These are phyloP conservation scores for Fraxinus latifolia DNA, from an alignment of 305 asterid species.

Conservation along the genomic window DNA sequence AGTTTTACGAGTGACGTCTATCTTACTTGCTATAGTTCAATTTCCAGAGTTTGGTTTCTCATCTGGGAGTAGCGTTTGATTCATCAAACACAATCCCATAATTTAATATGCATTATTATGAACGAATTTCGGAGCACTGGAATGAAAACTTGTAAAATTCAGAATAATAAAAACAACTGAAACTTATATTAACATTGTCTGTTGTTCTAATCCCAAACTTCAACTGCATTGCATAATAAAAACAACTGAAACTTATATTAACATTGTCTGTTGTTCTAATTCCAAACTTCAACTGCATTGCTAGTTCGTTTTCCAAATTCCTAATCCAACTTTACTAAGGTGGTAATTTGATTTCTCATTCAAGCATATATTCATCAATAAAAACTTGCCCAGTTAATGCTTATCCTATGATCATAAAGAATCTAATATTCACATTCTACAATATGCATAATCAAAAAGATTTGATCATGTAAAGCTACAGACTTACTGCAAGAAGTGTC, in stretches of 20 bases:
- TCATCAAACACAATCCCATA: background rate
- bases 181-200: background rate
- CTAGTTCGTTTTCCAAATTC: background rate
- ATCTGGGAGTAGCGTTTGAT: background rate
- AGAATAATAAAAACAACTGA: background rate
- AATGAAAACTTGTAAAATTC: background rate
- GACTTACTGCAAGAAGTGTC: constrained; percentile 49
- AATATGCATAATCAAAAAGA: background rate
- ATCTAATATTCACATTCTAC: background rate
- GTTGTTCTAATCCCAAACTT: background rate
- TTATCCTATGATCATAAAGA: background rate
- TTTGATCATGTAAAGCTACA: background rate
- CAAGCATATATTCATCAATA: background rate
- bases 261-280: background rate
- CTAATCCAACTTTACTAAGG: background rate
- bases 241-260: background rate
- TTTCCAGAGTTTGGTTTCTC: background rate
- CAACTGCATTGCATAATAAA: background rate
- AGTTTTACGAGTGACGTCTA: background rate
- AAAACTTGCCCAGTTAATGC: background rate
- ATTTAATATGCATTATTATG: background rate
- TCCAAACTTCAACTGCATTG: constrained; percentile 1
- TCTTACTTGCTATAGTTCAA: constrained; percentile 14
- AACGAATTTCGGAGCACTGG: background rate
- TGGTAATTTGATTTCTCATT: background rate